Evolutionary conservation across 2,329 filamentous ascomycete species (phyloP).

Genomic region (Didymella pomorum): DNA sequence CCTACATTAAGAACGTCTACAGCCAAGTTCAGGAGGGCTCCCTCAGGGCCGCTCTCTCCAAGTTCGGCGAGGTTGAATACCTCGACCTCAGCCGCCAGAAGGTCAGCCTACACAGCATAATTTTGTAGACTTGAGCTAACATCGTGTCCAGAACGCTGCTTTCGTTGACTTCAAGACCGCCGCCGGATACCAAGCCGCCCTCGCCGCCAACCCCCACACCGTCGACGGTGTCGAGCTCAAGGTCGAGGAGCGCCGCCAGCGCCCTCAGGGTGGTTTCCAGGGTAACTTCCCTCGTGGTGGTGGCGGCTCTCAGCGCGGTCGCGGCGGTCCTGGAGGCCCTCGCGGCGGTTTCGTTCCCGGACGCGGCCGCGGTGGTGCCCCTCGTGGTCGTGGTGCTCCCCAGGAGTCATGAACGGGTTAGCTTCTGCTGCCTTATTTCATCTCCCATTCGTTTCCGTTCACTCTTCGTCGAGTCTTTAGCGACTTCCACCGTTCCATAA

Average conservation of each 20-base stretch:
- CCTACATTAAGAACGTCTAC: constrained; percentile 95
- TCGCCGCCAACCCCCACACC: constrained; percentile 83
- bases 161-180: constrained; percentile 91
- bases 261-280: constrained; percentile 47
- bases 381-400: constrained; percentile 60
- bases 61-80: constrained; percentile 71
- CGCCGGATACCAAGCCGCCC: constrained; percentile 83
- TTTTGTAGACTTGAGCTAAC: constrained; percentile 25
- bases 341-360: constrained; percentile 72
- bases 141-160: constrained; percentile 78
- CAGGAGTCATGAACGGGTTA: constrained; percentile 44
- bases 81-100: constrained; percentile 74
- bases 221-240: constrained; percentile 83
- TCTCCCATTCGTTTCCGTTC: constrained; percentile 17
- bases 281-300: constrained; percentile 51
- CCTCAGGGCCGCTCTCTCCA: constrained; percentile 73
- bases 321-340: constrained; percentile 66
- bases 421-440: constrained; percentile 12
- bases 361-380: constrained; percentile 70
- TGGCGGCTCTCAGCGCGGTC: constrained; percentile 61
- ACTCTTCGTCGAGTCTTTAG: constrained; percentile 25
- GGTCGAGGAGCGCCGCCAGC: constrained; percentile 85
- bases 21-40: constrained; percentile 82
- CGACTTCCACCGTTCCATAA: constrained; percentile 37
- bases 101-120: constrained; percentile 62